Evolutionary conservation across 1,284 basidiomycete genomes (phyloP).

Genomic region (Pascua guehoae): DNA sequence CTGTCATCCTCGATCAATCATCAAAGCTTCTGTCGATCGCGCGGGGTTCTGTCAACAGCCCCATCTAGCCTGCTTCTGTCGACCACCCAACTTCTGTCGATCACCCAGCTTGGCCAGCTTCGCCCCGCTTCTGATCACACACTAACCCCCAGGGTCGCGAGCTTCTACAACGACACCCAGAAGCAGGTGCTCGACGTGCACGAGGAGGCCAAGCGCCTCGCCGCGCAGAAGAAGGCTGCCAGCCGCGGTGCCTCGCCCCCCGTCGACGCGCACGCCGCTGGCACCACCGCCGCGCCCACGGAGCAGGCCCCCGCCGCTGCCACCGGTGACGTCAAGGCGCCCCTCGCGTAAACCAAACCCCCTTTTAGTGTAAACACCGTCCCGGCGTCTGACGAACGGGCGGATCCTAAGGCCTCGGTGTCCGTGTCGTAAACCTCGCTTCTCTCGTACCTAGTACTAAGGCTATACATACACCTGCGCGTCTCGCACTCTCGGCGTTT

Average conservation of each 20-base stretch:
- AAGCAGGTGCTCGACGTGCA: slow-evolving; percentile 62
- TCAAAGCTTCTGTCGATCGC: too few relatives aligned
- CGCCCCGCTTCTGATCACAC: background rate
- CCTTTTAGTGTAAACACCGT: too few relatives aligned
- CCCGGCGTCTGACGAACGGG: too few relatives aligned
- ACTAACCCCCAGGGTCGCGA: slow-evolving; percentile 39
- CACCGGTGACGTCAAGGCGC: background rate
- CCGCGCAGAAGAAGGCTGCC: slow-evolving; percentile 31
- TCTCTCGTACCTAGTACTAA: too few relatives aligned
- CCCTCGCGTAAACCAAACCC: background rate
- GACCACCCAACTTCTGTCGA: background rate
- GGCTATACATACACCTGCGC: too few relatives aligned
- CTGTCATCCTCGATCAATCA: too few relatives aligned
- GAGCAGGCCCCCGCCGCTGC: background rate
- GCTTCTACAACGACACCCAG: slow-evolving; percentile 65
- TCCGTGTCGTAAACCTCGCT: too few relatives aligned
- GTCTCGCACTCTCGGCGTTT: too few relatives aligned
- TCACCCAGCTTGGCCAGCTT: background rate
- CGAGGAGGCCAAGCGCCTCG: slow-evolving; percentile 54
- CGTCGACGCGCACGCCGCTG: slow-evolving; percentile 5
- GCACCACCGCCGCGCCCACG: background rate
- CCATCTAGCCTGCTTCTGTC: background rate
- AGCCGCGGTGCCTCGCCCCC: background rate
- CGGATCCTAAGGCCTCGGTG: too few relatives aligned
- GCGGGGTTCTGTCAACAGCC: too few relatives aligned